Percentiles rank a stretch among this genome's conserved stretches.
phyloP scores from a whole-genome alignment of 371 early-diverging fungal species.

The Lichtheimia corymbifera region DNA sequence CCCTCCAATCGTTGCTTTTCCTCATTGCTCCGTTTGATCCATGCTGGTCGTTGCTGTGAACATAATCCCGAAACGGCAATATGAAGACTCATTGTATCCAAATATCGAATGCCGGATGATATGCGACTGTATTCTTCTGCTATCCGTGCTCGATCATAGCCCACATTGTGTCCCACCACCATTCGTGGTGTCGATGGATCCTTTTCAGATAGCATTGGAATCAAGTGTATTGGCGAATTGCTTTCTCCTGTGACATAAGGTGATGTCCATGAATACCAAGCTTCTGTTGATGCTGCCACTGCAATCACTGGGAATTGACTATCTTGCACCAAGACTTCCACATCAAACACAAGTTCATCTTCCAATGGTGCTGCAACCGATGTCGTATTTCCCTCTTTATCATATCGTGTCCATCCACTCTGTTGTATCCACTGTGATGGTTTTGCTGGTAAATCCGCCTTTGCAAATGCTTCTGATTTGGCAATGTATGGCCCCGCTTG shows the following conservation, averaged over 20 bases:
- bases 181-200: conserved; percentile 43
- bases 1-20: conserved; percentile 20
- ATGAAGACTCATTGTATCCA: conserved; percentile 96
- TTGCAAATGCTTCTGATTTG: conserved; percentile 55
- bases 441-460: conserved; percentile 45
- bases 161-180: conserved; percentile 91
- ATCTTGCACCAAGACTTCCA: conserved; percentile 75
- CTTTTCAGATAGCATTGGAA: conserved; percentile 57
- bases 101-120: conserved; percentile 57
- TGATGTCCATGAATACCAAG: conserved; percentile 95
- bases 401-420: conserved; percentile 89
- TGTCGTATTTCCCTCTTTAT: conserved; percentile 25
- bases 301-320: conserved; percentile 84
- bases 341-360: conserved; percentile 82
- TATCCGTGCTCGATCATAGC: conserved; percentile 90
- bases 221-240: conserved; percentile 51
- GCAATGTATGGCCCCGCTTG: conserved; percentile 56
- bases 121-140: conserved; percentile 79
- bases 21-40: conserved; percentile 60
- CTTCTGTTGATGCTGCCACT: conserved; percentile 68
- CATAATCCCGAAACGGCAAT: conserved; percentile 90
- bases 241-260: conserved; percentile 59
- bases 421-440: conserved; percentile 63
- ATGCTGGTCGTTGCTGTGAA: conserved; percentile 83
- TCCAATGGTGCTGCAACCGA: conserved; percentile 65